Base-by-base conservation (phyloP, 257 asterid genomes). In the Solanum pinnatisectum region DNA sequence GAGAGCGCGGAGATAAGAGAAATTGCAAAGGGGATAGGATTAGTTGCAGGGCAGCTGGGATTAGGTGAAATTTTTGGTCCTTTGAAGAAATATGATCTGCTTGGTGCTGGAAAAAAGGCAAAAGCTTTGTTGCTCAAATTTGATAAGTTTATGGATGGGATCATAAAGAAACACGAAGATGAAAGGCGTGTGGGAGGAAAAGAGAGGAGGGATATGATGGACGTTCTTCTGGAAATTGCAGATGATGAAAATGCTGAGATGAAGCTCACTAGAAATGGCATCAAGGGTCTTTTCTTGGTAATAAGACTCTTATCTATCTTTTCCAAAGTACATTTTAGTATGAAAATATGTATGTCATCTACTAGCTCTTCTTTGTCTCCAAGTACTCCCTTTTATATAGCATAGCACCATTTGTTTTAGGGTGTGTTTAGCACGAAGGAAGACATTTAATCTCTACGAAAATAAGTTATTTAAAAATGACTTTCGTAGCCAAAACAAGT, bases 231-330 rank as follows among this genome's bases (percentile, higher is more conserved):
- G 72, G 68, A 46, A 42, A 76, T 87, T 87, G 63, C 87, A 23
- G 85, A 87, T 83, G 92, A 87, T 88, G 15, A 49, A 42, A 67
- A 33, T 4, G 60, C 83, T 65, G 90, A 88, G 42, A 85, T 90
- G 79, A 90, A 86, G 88, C 87, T 88, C n/a, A 88, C 90, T 42
- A 73, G 78, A 74, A 73, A 68, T 89, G 79, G 89, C 33, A 90
- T 90, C 74, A 90, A 90, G 81, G 91, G 87, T 46, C 85, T 90
- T 16, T 87, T 90, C 71, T 67, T 85, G 84, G 91, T 89, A 60
- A 65, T 87, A 42, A 67, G 12, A 33, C 40, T 67, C 44, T 49
- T 49, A 39, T 22, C 22, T 81, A 49, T 71, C 40, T 12, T 33
- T 33, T 49, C 20, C 23, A 49, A 49, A 49, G 60, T 49, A 49